Percentiles rank a stretch among this genome's conserved stretches.
Evolutionary conservation across 2,329 filamentous ascomycete genomes (phyloP).

Genomic region (Zarea fungicola): DNA sequence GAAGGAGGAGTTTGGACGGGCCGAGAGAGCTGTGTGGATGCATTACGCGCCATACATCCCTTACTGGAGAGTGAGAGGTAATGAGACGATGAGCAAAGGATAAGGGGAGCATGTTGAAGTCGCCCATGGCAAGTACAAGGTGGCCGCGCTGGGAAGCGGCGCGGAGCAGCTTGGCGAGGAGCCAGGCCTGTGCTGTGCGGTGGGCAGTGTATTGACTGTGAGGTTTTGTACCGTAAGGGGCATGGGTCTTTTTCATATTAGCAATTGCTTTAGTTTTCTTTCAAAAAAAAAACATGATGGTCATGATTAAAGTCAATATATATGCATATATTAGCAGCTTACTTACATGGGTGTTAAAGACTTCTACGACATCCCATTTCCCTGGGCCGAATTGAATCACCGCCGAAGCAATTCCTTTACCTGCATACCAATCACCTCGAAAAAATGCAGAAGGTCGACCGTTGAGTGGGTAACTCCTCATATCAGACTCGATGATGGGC

Average conservation of each 20-base stretch:
- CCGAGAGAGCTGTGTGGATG: slow-evolving; percentile 82
- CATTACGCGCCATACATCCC: slow-evolving; percentile 77
- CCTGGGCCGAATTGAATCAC: slow-evolving; percentile 65
- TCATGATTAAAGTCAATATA: too few relatives aligned
- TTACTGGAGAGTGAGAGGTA: slow-evolving; percentile 68
- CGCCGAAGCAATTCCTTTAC: slow-evolving; percentile 86
- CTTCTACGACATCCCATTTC: slow-evolving; percentile 66
- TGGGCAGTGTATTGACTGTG: slow-evolving; percentile 86
- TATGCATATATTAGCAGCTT: neutral
- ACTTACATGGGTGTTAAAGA: slow-evolving; percentile 84
- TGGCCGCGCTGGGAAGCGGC: slow-evolving; percentile 75
- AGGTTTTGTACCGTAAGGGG: slow-evolving; percentile 75
- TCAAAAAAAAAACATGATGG: neutral
- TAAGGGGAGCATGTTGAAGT: slow-evolving; percentile 94
- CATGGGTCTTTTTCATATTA: slow-evolving; percentile 53
- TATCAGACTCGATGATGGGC: slow-evolving; percentile 85
- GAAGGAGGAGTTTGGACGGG: slow-evolving; percentile 47
- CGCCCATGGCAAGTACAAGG: slow-evolving; percentile 79
- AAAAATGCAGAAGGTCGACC: slow-evolving; percentile 91
- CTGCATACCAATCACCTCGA: slow-evolving; percentile 92
- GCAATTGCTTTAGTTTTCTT: neutral
- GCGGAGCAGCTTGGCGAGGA: slow-evolving; percentile 83
- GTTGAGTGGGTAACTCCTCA: slow-evolving; percentile 85
- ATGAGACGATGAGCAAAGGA: slow-evolving; percentile 82
- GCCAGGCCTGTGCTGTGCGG: slow-evolving; percentile 89